Conservation (phyloP, 1,284 basidiomycete species). For the Moesziomyces globuligerus region DNA sequence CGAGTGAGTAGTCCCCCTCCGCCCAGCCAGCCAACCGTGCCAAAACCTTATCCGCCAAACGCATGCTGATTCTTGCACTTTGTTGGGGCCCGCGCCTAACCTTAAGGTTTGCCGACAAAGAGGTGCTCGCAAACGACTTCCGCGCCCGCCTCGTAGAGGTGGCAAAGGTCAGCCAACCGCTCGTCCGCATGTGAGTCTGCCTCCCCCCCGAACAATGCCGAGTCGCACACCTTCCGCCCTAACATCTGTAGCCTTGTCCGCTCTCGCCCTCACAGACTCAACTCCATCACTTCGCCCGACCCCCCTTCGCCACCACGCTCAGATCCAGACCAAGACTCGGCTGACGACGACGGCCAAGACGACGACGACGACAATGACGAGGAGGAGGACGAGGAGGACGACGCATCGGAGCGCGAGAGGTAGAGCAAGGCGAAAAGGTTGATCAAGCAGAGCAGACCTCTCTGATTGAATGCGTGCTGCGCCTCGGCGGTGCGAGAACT, state of each 20-base stretch:
- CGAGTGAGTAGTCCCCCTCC: conserved; percentile 71
- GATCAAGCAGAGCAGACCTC: too few species aligned
- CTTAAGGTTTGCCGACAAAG: conserved; percentile 81
- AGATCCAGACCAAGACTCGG: conserved; percentile 8
- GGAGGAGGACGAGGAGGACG: conserved; percentile 7
- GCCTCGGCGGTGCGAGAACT: too few species aligned
- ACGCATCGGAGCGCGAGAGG: too few species aligned
- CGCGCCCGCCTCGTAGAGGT: conserved; percentile 74
- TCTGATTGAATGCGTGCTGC: too few species aligned
- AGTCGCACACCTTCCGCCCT: background rate
- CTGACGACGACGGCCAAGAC: background rate
- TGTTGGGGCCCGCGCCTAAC: background rate
- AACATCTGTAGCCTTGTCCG: background rate
- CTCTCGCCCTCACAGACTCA: conserved; percentile 13
- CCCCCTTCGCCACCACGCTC: conserved; percentile 34
- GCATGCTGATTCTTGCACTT: too few species aligned
- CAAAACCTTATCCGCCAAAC: too few species aligned
- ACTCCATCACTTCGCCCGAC: conserved; percentile 41
- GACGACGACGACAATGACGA: conserved; percentile 12
- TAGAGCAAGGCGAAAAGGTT: too few species aligned
- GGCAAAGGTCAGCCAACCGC: conserved; percentile 75
- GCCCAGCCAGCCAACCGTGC: background rate
- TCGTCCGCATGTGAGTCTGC: conserved; percentile 80
- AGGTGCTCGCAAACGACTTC: conserved; percentile 78
- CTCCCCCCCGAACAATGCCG: too few species aligned